Base-by-base conservation (phyloP, 1,284 basidiomycete genomes). In the Takashimella koratensis region DNA sequence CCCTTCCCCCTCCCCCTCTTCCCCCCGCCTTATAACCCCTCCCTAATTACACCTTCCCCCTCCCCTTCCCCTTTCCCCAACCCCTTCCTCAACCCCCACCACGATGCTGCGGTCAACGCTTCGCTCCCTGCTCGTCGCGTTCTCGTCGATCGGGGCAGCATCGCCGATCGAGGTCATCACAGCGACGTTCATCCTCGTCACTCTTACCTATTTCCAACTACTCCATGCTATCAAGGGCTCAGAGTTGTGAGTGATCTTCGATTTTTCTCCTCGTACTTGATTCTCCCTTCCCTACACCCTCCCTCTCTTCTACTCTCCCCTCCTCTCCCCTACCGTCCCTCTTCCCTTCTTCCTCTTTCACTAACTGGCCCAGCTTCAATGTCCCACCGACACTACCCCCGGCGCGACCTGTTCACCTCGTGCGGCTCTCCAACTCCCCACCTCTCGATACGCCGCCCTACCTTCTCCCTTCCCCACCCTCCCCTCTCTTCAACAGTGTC, bases 191-290 rank as follows among this genome's bases (percentile, higher is more conserved):
- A 83, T 93, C 68, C 75, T 92, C 56, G 87, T 87, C 30, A 96
- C 93, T 3, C 82, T 96, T 42, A 86, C 88, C 47, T 96, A 96
- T 76, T 94, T 96, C 73, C 89, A 93, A 73, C 82, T 95, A 58
- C 82, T 97, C 53, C 84, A 84, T 58, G 87, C 89, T 43, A 86
- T 94, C 71, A 90, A 90, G 46, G 74, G 77, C 47, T 79, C 76
- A 25, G 75, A 78, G 55, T 79, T 81, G 71, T 75, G 52, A 66
- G 69, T 68, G 16, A n/a, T 4, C 44, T 45, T 13, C 22, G 11
- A 25, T 45, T 23, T 6, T 21, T 13, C 43, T 16, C 56, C 53
- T 22, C 53, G 52, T 30, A 5, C 10, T 26, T 16, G 54, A 63
- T 59, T 54, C 71, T 75, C 58, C 59, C 66, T 10, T 51, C 4